These are phyloP conservation scores for Eruca vesicaria DNA, from an alignment of 441 rosid species.

Conservation along the genomic window DNA sequence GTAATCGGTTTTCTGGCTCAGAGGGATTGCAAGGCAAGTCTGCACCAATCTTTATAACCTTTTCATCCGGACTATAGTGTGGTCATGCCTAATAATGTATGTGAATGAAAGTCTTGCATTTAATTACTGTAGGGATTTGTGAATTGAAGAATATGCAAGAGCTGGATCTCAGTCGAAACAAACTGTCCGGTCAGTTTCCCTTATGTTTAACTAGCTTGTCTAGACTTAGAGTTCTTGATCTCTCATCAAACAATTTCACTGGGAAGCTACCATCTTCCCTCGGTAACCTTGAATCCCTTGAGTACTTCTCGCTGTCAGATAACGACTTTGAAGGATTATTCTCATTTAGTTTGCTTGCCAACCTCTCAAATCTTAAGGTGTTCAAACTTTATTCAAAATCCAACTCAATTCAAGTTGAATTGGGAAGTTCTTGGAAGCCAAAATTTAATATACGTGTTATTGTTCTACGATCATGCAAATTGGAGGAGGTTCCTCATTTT, in stretches of 20 bases:
- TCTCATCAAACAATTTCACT: neutral
- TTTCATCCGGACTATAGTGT: no score
- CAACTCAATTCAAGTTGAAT: neutral
- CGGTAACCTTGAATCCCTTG: neutral
- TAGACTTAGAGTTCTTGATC: neutral
- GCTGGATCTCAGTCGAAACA: neutral
- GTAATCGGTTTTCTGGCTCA: neutral
- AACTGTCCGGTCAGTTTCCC: neutral
- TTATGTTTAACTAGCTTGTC: neutral
- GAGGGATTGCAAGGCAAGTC: neutral
- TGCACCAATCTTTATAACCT: no score
- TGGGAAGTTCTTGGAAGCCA: neutral
- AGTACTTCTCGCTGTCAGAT: conserved; percentile 5
- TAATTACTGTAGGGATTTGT: neutral
- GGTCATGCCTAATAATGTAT: no score
- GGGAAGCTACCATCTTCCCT: neutral
- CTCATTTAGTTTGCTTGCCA: neutral
- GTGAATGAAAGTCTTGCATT: neutral
- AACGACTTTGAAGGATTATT: conserved; percentile 12
- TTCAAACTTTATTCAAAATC: neutral
- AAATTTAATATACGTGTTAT: conserved; percentile 18
- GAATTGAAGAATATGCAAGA: neutral
- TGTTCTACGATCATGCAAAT: neutral
- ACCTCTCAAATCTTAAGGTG: conserved; percentile 3
- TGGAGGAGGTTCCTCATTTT: conserved; percentile 17